A percentile compares a stretch with the other conserved stretches of the same genome.
These are phyloP conservation scores for Cyberlindnera misumaiensis DNA, from an alignment of 805 yeast species.

Conservation along the genomic window DNA sequence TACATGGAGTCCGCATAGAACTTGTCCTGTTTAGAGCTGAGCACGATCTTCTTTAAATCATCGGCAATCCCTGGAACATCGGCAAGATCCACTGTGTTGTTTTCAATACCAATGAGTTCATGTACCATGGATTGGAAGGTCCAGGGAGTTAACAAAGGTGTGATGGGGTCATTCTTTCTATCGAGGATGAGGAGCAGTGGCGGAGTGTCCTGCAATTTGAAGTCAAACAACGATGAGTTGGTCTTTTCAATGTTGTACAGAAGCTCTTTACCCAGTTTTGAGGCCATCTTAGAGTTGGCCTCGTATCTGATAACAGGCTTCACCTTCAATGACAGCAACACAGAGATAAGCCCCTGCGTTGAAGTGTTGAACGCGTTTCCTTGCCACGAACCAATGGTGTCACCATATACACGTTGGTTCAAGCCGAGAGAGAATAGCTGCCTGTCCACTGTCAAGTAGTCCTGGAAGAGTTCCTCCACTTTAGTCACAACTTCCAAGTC, in stretches of 20 bases:
- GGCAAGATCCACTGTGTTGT: conserved; percentile 71
- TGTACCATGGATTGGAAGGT: conserved; percentile 97
- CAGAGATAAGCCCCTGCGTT: conserved; percentile 40
- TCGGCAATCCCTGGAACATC: conserved; percentile 46
- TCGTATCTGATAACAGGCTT: conserved; percentile 81
- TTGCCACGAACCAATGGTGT: conserved; percentile 39
- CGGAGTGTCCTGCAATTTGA: conserved; percentile 54
- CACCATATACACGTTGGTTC: conserved; percentile 27
- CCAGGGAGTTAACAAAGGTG: conserved; percentile 94
- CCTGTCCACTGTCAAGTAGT: conserved; percentile 66
- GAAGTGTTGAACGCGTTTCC: conserved; percentile 36
- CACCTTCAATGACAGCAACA: conserved; percentile 63
- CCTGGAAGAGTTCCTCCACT: conserved; percentile 81
- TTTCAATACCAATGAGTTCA: conserved; percentile 75
- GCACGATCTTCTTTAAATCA: conserved; percentile 58
- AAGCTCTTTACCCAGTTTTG: conserved; percentile 64
- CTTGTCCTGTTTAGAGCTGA: conserved; percentile 62
- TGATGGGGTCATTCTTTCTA: conserved; percentile 83
- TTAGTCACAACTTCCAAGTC: conserved; percentile 71
- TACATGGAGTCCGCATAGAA: conserved; percentile 80
- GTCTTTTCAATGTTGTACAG: conserved; percentile 48
- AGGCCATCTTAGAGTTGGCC: conserved; percentile 54
- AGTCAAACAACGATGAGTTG: conserved; percentile 59
- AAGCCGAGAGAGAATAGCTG: conserved; percentile 47
- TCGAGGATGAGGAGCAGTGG: conserved; percentile 75